Percentiles rank a stretch among this genome's conserved stretches.
phyloP scores from a whole-genome alignment of 2,329 filamentous ascomycete genomes.

The Rhynchosporium secalis region DNA sequence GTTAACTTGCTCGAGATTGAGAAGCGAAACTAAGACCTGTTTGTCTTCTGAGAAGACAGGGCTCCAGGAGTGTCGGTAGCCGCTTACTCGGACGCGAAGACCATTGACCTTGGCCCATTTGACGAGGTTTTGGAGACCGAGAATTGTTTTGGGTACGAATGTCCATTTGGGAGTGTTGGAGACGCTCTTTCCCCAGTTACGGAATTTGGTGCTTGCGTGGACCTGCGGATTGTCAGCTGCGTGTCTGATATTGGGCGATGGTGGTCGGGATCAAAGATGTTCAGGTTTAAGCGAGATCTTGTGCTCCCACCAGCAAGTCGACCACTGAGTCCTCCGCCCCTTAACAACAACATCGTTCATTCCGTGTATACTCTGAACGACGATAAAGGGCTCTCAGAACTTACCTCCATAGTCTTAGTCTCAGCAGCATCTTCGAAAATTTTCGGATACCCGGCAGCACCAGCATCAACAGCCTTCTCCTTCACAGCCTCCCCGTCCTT shows the following conservation, averaged over 20 bases:
- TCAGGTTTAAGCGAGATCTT: background rate
- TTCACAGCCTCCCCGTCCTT: background rate
- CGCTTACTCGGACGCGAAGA: conserved; percentile 44
- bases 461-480: background rate
- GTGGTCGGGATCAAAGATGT: background rate
- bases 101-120: conserved; percentile 41
- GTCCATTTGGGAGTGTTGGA: conserved; percentile 44
- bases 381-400: background rate
- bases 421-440: conserved; percentile 40
- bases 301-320: background rate
- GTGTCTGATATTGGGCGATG: background rate
- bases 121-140: conserved; percentile 46
- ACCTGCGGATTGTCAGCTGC: conserved; percentile 28
- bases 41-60: conserved; percentile 45
- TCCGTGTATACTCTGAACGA: background rate
- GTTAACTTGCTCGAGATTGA: conserved; percentile 43
- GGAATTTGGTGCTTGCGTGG: conserved; percentile 40
- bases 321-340: background rate
- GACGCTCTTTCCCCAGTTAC: conserved; percentile 47
- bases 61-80: conserved; percentile 48
- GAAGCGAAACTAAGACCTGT: conserved; percentile 46
- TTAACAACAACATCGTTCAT: background rate
- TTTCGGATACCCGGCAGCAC: conserved; percentile 21
- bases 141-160: conserved; percentile 45
- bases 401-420: conserved; percentile 41